Conservation (phyloP, 495 filamentous ascomycete species). For the Penicillium pulvis region DNA sequence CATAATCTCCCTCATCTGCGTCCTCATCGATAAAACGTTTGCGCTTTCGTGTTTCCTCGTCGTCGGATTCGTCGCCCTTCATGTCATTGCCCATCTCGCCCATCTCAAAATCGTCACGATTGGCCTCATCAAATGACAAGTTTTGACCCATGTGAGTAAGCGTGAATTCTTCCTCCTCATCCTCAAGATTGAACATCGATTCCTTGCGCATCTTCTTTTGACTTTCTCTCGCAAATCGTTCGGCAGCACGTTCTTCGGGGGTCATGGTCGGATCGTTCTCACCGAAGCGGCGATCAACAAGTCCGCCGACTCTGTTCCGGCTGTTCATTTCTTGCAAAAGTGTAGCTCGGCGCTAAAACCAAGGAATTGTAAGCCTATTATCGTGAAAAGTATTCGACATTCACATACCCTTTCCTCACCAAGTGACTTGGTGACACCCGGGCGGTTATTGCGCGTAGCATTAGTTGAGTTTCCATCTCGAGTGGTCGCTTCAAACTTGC, state of each 20-base stretch:
- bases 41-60: slow-evolving; percentile 64
- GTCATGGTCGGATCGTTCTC: slow-evolving; percentile 94
- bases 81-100: slow-evolving; percentile 72
- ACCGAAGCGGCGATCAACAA: slow-evolving; percentile 91
- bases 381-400: slow-evolving; percentile 2
- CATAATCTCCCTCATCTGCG: slow-evolving; percentile 40
- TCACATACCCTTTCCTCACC: slow-evolving; percentile 80
- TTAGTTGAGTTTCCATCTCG: slow-evolving; percentile 54
- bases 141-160: slow-evolving; percentile 85
- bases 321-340: slow-evolving; percentile 83
- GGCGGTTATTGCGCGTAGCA: slow-evolving; percentile 55
- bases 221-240: slow-evolving; percentile 87
- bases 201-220: slow-evolving; percentile 68
- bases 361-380: slow-evolving; percentile 2
- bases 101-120: slow-evolving; percentile 73
- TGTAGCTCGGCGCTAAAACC: slow-evolving; percentile 68
- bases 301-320: slow-evolving; percentile 86
- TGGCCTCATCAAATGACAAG: slow-evolving; percentile 58
- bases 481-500: slow-evolving; percentile 76
- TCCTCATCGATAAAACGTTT: slow-evolving; percentile 44
- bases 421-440: slow-evolving; percentile 78
- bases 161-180: slow-evolving; percentile 66
- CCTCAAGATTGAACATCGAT: slow-evolving; percentile 88
- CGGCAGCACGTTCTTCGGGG: slow-evolving; percentile 88
- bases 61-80: slow-evolving; percentile 58